phyloP scores from a whole-genome alignment of 148 eudicot genomes.

The Amaranthus palmeri region DNA sequence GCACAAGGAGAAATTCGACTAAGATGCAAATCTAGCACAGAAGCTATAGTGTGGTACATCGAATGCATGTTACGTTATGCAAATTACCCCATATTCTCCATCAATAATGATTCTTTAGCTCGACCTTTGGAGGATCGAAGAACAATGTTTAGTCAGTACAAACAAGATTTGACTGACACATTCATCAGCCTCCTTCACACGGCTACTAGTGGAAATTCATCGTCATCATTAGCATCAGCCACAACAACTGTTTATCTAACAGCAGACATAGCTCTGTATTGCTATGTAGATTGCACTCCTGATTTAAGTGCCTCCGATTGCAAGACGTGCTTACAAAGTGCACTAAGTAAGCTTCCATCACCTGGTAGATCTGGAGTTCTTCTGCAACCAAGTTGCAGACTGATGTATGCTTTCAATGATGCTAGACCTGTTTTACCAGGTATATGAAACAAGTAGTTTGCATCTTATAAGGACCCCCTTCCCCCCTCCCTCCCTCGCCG shows the following conservation, averaged over 20 bases:
- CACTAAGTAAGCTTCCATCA: conserved; percentile 13
- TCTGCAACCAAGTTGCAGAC: conserved; percentile 30
- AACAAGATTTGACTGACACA: conserved; percentile 20
- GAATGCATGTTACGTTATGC: conserved; percentile 29
- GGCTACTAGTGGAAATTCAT: conserved; percentile 15
- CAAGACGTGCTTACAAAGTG: conserved; percentile 22
- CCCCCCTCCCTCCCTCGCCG: no score
- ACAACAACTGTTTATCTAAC: conserved; percentile 18
- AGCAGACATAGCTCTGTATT: background rate
- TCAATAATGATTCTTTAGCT: conserved; percentile 6
- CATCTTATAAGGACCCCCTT: no score
- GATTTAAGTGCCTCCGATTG: conserved; percentile 24
- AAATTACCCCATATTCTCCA: conserved; percentile 19
- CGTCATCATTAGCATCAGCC: conserved; percentile 13
- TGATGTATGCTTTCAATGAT: conserved; percentile 27
- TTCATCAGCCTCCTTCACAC: conserved; percentile 13
- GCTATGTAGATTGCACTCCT: conserved; percentile 27
- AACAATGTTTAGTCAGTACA: conserved; percentile 8
- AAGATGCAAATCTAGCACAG: conserved; percentile 15
- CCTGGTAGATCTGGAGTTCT: conserved; percentile 17
- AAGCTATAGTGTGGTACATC: conserved; percentile 24
- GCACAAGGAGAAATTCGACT: conserved; percentile 21
- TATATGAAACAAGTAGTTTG: background rate
- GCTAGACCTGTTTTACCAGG: conserved; percentile 18
- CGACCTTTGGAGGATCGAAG: background rate